These are phyloP conservation scores for Vigna nakashimae DNA, from an alignment of 306 rosid genomes.

Conservation along the genomic window DNA sequence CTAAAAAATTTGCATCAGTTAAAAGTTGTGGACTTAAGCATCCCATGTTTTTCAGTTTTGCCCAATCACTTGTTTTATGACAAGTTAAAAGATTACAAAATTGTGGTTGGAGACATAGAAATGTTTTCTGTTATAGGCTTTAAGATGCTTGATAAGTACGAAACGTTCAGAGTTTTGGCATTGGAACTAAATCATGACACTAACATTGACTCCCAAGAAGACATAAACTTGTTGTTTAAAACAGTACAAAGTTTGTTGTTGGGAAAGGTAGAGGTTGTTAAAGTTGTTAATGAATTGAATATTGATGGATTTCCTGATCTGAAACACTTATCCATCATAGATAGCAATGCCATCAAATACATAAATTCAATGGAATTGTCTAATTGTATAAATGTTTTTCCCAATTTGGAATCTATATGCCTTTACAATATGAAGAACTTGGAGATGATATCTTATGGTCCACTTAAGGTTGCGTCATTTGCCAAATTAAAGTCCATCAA, in stretches of 20 bases:
- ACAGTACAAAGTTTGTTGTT: constrained; percentile 43
- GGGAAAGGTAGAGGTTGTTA: constrained; percentile 37
- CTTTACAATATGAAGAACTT: too few species aligned
- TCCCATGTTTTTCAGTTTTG: background rate
- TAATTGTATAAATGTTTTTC: too few species aligned
- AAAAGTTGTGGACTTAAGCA: background rate
- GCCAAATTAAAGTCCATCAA: too few species aligned
- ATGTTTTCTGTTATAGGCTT: background rate
- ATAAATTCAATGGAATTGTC: too few species aligned
- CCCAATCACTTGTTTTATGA: constrained; percentile 5
- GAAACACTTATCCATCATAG: constrained; percentile 34
- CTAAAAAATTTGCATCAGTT: constrained; percentile 10
- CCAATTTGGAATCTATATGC: too few species aligned
- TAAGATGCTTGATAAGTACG: constrained; percentile 27
- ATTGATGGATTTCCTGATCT: constrained; percentile 43
- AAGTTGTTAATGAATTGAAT: constrained; percentile 29
- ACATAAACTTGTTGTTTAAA: constrained; percentile 44
- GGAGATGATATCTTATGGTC: too few species aligned
- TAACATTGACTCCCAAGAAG: constrained; percentile 18
- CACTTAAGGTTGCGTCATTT: too few species aligned
- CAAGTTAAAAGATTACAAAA: constrained; percentile 25
- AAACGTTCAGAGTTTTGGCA: constrained; percentile 30
- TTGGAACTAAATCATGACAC: constrained; percentile 20
- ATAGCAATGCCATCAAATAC: background rate
- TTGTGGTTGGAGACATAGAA: constrained; percentile 47